A percentile compares a stretch with the other conserved stretches of the same genome.
These are phyloP conservation scores for Pseudocercospora pini-densiflorae DNA, from an alignment of 2,329 filamentous ascomycete species.

Conservation along the genomic window DNA sequence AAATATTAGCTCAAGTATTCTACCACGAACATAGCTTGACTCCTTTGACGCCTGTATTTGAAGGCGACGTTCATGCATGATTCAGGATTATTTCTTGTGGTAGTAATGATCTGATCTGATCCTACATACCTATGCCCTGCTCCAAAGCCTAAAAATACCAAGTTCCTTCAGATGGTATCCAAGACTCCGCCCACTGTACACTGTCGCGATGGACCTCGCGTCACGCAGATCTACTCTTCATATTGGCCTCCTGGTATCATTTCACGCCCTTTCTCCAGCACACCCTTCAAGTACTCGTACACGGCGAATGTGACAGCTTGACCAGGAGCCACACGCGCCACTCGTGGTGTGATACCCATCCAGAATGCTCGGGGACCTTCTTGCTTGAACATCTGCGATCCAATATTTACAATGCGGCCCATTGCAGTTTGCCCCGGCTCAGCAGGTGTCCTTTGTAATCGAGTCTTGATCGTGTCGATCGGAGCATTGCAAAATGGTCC, in stretches of 20 bases:
- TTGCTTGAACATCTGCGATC: constrained; percentile 69
- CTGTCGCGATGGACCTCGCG: background rate
- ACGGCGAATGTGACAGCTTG: constrained; percentile 77
- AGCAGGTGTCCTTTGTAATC: constrained; percentile 87
- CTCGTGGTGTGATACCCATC: constrained; percentile 96
- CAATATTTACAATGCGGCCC: constrained; percentile 76
- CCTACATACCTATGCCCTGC: constrained; percentile 1
- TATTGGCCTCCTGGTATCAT: constrained; percentile 53
- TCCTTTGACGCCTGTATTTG: background rate
- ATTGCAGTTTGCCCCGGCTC: constrained; percentile 77
- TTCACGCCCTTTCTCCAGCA: constrained; percentile 54
- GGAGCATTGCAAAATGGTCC: constrained; percentile 95
- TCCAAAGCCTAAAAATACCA: background rate
- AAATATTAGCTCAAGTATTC: background rate
- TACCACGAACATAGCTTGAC: background rate
- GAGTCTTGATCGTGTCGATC: constrained; percentile 98
- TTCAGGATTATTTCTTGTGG: background rate
- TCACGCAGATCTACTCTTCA: constrained; percentile 48
- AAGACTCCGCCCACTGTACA: constrained; percentile 2
- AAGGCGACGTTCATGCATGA: background rate
- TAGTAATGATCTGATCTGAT: background rate
- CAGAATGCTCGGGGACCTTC: constrained; percentile 96
- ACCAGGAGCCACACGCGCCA: constrained; percentile 96
- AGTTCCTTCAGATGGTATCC: background rate
- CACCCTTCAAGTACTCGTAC: constrained; percentile 57